A percentile compares a stretch with the other conserved stretches of the same genome.
phyloP scores from a whole-genome alignment of 345 rosid genomes.

The Draba incana region DNA sequence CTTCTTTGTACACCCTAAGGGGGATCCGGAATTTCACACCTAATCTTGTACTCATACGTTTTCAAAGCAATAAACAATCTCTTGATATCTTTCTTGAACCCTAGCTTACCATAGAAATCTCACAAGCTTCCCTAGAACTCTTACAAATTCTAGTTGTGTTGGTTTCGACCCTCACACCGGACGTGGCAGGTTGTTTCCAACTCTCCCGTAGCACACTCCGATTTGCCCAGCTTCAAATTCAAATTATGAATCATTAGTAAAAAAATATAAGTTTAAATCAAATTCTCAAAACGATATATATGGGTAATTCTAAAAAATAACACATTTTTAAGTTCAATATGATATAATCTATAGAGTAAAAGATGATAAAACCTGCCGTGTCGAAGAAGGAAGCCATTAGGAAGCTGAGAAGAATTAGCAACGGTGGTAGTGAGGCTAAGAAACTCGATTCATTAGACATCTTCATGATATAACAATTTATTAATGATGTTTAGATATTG shows the following conservation, averaged over 20 bases:
- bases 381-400: conserved; percentile 38
- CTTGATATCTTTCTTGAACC: too few relatives aligned
- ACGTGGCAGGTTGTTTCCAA: conserved; percentile 56
- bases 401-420: conserved; percentile 32
- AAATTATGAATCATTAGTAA: background rate
- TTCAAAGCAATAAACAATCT: too few relatives aligned
- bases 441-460: conserved; percentile 23
- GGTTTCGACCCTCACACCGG: too few relatives aligned
- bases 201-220: conserved; percentile 75
- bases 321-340: background rate
- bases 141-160: too few relatives aligned
- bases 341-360: background rate
- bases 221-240: conserved; percentile 48
- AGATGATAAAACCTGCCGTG: conserved; percentile 37
- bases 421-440: conserved; percentile 24
- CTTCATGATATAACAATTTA: background rate
- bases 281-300: background rate
- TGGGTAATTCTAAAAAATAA: too few relatives aligned
- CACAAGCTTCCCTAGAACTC: too few relatives aligned
- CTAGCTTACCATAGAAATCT: too few relatives aligned
- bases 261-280: background rate
- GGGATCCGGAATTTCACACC: too few relatives aligned
- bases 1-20: too few relatives aligned
- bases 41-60: too few relatives aligned
- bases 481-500: conserved; percentile 6